Evolutionary conservation across 2,329 filamentous ascomycete species (phyloP).

Genomic region (Calonectria crousiana): DNA sequence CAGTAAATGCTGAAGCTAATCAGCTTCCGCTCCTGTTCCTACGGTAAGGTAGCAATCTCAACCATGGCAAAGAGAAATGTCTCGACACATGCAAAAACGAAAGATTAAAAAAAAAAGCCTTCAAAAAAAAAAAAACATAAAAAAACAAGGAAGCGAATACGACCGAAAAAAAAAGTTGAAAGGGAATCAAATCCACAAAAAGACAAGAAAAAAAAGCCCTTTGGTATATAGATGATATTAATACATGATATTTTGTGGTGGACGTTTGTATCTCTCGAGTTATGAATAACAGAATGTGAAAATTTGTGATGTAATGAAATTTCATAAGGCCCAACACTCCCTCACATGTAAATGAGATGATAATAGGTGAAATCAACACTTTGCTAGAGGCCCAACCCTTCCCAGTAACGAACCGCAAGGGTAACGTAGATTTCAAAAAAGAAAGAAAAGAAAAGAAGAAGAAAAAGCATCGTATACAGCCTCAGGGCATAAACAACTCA

Average conservation of each 20-base stretch:
- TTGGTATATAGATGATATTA: slow-evolving; percentile 16
- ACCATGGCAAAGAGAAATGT: not conserved
- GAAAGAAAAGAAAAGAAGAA: too few species aligned
- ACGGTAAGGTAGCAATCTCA: slow-evolving; percentile 6
- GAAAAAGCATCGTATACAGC: not conserved
- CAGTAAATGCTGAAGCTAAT: slow-evolving; percentile 49
- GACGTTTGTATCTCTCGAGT: not conserved
- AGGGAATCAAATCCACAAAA: not conserved
- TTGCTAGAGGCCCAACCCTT: not conserved
- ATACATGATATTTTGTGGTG: slow-evolving; percentile 18
- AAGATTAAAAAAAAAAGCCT: slow-evolving; percentile 22
- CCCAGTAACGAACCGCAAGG: not conserved
- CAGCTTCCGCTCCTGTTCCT: not conserved
- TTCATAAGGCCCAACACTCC: not conserved
- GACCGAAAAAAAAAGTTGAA: not conserved
- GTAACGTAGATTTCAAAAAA: not conserved
- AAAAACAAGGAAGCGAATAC: not conserved
- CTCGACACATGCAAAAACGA: not conserved
- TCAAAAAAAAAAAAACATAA: not conserved
- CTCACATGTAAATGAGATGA: not conserved
- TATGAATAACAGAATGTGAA: not conserved
- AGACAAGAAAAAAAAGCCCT: not conserved
- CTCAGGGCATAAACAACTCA: not conserved
- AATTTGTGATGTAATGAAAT: not conserved
- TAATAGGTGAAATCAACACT: not conserved